Percentiles rank a stretch among this genome's conserved stretches.
These are phyloP conservation scores for Diplodia scrobiculata DNA, from an alignment of 2,329 filamentous ascomycete species.

Conservation along the genomic window DNA sequence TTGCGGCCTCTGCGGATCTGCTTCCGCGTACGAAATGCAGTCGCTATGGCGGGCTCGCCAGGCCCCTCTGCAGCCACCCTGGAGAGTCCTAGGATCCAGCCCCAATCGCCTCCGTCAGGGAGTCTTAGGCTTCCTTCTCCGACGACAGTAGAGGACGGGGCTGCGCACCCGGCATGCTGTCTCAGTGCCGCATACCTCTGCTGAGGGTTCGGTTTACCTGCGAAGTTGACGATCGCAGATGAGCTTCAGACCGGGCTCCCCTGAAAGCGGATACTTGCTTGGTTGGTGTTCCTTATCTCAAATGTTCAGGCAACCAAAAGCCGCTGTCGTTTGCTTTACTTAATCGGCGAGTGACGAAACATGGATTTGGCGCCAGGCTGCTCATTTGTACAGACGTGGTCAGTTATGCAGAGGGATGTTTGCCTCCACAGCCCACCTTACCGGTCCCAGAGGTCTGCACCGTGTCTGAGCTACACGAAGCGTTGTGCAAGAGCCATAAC, in stretches of 20 bases:
- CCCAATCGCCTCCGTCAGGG: background rate
- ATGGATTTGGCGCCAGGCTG: constrained; percentile 7
- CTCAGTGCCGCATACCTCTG: constrained; percentile 8
- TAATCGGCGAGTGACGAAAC: constrained; percentile 16
- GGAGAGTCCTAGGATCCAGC: constrained; percentile 2
- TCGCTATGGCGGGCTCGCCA: constrained; percentile 12
- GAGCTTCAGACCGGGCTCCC: background rate
- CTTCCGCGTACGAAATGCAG: constrained; percentile 1
- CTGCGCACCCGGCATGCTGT: background rate
- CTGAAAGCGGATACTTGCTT: constrained; percentile 8
- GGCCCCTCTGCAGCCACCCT: constrained; percentile 23
- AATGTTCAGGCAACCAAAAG: constrained; percentile 20
- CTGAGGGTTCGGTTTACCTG: background rate
- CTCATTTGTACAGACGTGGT: constrained; percentile 20
- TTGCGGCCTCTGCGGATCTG: constrained; percentile 12
- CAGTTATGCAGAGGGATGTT: constrained; percentile 16
- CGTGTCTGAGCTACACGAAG: constrained; percentile 9
- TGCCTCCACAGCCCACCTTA: constrained; percentile 7
- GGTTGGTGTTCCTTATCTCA: constrained; percentile 16
- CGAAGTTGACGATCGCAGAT: background rate
- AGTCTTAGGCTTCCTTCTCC: constrained; percentile 10
- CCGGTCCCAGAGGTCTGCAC: constrained; percentile 2
- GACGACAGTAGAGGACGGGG: background rate
- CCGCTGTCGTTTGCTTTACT: constrained; percentile 23
- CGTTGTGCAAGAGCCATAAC: background rate